Percentiles rank a stretch among this genome's conserved stretches.
Evolutionary conservation across 1,284 basidiomycete genomes (phyloP).

Genomic region (Ceratobasidium sp.): DNA sequence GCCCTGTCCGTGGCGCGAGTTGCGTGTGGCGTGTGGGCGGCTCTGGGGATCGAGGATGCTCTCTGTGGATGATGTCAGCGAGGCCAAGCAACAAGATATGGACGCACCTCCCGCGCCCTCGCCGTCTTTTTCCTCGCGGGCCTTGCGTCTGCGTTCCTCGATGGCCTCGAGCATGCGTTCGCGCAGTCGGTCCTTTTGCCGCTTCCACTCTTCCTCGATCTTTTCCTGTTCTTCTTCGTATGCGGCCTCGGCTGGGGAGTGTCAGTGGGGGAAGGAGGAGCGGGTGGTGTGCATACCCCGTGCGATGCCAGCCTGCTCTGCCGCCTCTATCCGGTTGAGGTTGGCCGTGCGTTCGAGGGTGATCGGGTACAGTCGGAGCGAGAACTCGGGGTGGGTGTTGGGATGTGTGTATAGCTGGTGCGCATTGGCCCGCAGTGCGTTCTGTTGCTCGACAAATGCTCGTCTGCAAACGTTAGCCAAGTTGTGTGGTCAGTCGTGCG

Average conservation of each 20-base stretch:
- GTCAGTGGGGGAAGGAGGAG: background rate
- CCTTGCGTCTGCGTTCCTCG: slow-evolving; percentile 72
- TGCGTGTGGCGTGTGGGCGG: slow-evolving; percentile 77
- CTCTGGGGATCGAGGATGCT: slow-evolving; percentile 66
- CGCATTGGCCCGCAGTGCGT: slow-evolving; percentile 16
- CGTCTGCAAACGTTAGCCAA: slow-evolving; percentile 15
- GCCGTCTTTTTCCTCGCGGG: slow-evolving; percentile 80
- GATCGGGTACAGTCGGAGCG: slow-evolving; percentile 69
- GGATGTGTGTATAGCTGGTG: slow-evolving; percentile 51
- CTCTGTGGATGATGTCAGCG: slow-evolving; percentile 36
- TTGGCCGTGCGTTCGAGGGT: slow-evolving; percentile 74
- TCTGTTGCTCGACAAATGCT: slow-evolving; percentile 35
- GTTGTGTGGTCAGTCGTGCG: slow-evolving; percentile 49
- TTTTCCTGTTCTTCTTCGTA: slow-evolving; percentile 71
- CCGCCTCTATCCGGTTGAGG: slow-evolving; percentile 64
- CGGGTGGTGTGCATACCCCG: slow-evolving; percentile 5
- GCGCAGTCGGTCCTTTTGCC: slow-evolving; percentile 69
- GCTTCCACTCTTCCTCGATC: slow-evolving; percentile 77
- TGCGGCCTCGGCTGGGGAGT: slow-evolving; percentile 46
- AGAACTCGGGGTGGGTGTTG: slow-evolving; percentile 65
- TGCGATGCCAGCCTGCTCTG: slow-evolving; percentile 59
- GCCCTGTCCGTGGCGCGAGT: slow-evolving; percentile 69
- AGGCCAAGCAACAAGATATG: slow-evolving; percentile 46
- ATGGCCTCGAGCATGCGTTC: slow-evolving; percentile 79
- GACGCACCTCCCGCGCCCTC: slow-evolving; percentile 62